phyloP scores from a whole-genome alignment of 768 basidiomycete genomes.

The Scleroderma bovista region DNA sequence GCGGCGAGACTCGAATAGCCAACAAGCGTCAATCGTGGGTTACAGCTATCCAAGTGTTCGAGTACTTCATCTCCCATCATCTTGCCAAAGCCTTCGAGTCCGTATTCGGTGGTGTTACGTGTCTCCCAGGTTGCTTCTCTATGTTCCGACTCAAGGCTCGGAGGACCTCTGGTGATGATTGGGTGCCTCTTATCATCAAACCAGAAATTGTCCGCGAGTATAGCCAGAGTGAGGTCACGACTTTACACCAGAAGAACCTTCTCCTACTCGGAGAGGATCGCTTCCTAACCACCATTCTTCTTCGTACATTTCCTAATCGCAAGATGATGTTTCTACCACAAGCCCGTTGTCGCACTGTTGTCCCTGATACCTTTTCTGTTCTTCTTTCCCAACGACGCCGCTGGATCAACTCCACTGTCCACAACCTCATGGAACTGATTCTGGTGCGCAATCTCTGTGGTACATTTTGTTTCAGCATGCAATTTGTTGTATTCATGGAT shows the following conservation, averaged over 20 bases:
- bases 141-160: slow-evolving; percentile 98
- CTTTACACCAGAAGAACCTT: slow-evolving; percentile 96
- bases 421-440: slow-evolving; percentile 98
- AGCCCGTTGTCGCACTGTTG: slow-evolving; percentile 90
- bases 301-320: slow-evolving; percentile 95
- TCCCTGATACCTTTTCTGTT: slow-evolving; percentile 90
- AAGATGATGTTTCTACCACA: slow-evolving; percentile 99
- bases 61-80: slow-evolving; percentile 99
- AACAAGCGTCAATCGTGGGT: slow-evolving; percentile 99
- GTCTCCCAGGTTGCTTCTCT: slow-evolving; percentile 98
- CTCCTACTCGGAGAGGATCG: slow-evolving; percentile 97
- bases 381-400: slow-evolving; percentile 94
- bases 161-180: slow-evolving; percentile 83
- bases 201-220: slow-evolving; percentile 98
- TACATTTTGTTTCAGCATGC: slow-evolving; percentile 99
- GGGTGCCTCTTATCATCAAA: slow-evolving; percentile 95
- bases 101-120: slow-evolving; percentile 98
- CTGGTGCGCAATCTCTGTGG: slow-evolving; percentile 96
- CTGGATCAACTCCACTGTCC: slow-evolving; percentile 99
- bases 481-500: slow-evolving; percentile 98
- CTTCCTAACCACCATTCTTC: slow-evolving; percentile 92
- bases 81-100: slow-evolving; percentile 98
- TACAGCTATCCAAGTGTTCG: slow-evolving; percentile 95
- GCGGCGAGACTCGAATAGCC: slow-evolving; percentile 97
- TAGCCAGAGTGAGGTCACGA: slow-evolving; percentile 88